Evolutionary conservation across 768 basidiomycete genomes (phyloP).

Genomic region (Psilocybe cubensis): DNA sequence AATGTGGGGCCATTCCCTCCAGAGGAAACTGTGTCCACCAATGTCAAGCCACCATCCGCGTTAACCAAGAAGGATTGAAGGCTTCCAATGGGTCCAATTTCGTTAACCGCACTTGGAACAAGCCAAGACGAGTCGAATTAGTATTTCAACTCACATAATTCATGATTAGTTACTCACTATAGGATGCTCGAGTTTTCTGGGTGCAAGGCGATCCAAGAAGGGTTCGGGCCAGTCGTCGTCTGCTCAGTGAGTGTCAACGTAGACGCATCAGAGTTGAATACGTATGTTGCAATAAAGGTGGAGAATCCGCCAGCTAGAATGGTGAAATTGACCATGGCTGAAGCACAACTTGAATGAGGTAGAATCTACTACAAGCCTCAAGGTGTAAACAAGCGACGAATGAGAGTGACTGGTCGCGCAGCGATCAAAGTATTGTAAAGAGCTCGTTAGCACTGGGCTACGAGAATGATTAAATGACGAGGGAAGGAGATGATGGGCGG

Average conservation of each 20-base stretch:
- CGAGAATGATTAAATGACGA: no score
- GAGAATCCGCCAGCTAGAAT: conserved; percentile 53
- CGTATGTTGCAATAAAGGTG: conserved; percentile 46
- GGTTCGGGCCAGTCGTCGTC: conserved; percentile 49
- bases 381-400: no score
- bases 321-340: conserved; percentile 52
- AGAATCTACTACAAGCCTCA: no score
- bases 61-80: conserved; percentile 59
- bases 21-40: conserved; percentile 47
- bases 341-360: no score
- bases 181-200: conserved; percentile 58
- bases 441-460: no score
- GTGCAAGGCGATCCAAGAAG: conserved; percentile 62
- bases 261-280: conserved; percentile 54
- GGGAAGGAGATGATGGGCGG: no score
- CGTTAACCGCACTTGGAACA: conserved; percentile 53
- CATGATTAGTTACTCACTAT: conserved; percentile 46
- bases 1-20: conserved; percentile 56
- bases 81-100: conserved; percentile 41
- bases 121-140: not conserved
- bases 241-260: conserved; percentile 48
- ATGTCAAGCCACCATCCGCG: conserved; percentile 38
- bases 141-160: not conserved
- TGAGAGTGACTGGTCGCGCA: no score
- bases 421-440: no score